phyloP scores from a whole-genome alignment of 768 basidiomycete species.

The Coprinopsis sp. region DNA sequence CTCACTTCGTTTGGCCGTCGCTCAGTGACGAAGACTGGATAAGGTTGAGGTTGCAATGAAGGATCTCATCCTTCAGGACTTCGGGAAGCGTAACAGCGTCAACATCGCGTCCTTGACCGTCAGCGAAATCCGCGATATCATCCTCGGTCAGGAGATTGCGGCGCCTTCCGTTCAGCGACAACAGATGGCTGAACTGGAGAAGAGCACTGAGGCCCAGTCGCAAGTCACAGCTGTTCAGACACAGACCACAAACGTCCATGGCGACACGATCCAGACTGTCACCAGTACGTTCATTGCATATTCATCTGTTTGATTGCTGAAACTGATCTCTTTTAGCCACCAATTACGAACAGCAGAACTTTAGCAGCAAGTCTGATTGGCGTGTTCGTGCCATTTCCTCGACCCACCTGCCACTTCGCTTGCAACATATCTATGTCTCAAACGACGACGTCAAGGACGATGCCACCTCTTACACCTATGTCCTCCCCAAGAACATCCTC shows the following conservation, averaged over 20 bases:
- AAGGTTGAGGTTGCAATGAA: conserved; percentile 99
- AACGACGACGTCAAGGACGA: conserved; percentile 99
- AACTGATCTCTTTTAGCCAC: conserved; percentile 52
- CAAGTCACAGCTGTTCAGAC: conserved; percentile 97
- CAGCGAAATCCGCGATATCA: conserved; percentile 96
- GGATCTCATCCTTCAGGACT: conserved; percentile 93
- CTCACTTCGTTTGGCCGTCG: conserved; percentile 97
- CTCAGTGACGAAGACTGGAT: conserved; percentile 96
- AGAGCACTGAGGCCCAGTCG: conserved; percentile 87
- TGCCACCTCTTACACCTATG: conserved; percentile 89
- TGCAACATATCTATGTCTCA: conserved; percentile 98
- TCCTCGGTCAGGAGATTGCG: conserved; percentile 97
- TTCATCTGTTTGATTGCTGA: not conserved
- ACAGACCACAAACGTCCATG: conserved; percentile 96
- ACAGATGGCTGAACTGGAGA: conserved; percentile 99
- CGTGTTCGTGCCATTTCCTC: conserved; percentile 97
- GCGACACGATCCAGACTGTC: conserved; percentile 91
- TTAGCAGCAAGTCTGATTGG: conserved; percentile 99
- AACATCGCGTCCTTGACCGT: conserved; percentile 97
- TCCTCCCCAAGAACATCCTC: conserved; percentile 95
- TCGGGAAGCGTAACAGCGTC: conserved; percentile 98
- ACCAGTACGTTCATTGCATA: conserved; percentile 57
- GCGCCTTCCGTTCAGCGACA: conserved; percentile 94
- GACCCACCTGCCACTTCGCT: conserved; percentile 90
- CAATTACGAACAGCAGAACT: conserved; percentile 97